These are phyloP conservation scores for Psilocybe cyanescens DNA, from an alignment of 768 basidiomycete genomes.

Conservation along the genomic window DNA sequence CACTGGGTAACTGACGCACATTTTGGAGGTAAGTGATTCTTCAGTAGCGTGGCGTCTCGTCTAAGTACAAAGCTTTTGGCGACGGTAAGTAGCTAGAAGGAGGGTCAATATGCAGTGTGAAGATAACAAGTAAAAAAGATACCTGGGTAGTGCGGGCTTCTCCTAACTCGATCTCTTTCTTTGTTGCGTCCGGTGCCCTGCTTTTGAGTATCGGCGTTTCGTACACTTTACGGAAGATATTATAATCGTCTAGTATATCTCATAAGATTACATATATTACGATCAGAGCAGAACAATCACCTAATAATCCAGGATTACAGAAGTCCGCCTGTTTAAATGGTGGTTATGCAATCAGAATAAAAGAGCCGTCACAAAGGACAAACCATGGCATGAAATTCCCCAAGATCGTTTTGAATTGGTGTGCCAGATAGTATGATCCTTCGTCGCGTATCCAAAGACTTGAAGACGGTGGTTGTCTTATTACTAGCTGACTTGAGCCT, in stretches of 20 bases:
- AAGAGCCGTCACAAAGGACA: conserved; percentile 21
- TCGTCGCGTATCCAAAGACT: conserved; percentile 71
- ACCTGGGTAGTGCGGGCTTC: conserved; percentile 81
- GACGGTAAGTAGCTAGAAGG: conserved; percentile 63
- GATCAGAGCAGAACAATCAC: conserved; percentile 36
- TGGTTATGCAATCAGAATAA: background rate
- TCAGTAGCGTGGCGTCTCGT: conserved; percentile 81
- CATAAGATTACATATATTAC: background rate
- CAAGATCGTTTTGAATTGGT: conserved; percentile 94
- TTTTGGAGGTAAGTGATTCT: conserved; percentile 90
- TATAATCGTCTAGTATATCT: conserved; percentile 63
- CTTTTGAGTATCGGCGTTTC: conserved; percentile 88
- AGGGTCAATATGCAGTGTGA: background rate
- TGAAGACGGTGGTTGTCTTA: conserved; percentile 89
- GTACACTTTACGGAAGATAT: conserved; percentile 78
- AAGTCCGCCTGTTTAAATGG: conserved; percentile 73
- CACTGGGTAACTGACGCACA: conserved; percentile 47
- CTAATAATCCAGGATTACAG: conserved; percentile 90
- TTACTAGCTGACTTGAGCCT: conserved; percentile 90
- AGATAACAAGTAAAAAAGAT: background rate
- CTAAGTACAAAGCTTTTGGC: conserved; percentile 90
- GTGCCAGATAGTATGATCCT: conserved; percentile 94
- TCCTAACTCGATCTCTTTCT: conserved; percentile 78
- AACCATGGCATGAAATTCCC: conserved; percentile 97
- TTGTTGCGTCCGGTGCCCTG: conserved; percentile 74